Base-by-base conservation (phyloP, 1,284 basidiomycete genomes). In the Malassezia globosa region DNA sequence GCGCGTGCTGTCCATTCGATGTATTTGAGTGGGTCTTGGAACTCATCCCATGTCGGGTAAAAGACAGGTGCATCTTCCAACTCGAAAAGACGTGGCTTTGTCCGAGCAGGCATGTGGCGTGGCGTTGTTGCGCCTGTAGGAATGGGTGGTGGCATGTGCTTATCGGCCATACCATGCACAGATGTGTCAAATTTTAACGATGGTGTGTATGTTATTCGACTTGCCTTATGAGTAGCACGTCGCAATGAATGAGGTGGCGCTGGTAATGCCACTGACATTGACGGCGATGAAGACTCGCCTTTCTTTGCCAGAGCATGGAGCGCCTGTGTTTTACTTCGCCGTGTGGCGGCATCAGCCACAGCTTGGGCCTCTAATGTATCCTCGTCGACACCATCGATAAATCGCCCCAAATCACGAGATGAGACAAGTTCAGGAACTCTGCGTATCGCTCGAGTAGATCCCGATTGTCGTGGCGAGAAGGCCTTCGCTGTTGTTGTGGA, bases 11-110 rank as follows among this genome's bases (percentile, higher is more conserved):
- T 50, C 61, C 60, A 82, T 63, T 81, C 81, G 72, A 99, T 87
- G 75, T 95, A 99, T 43, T 80, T 79, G 82, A 96, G 84, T n/a
- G 92, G 89, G 75, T 96, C 87, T 61, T 79, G 80, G 74, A 92
- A 99, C 73, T 99, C 84, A 58, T 92, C 88, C 13, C 74, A 72
- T 0, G 84, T 85, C 11, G 94, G 94, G 71, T 83, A 83, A 72
- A 83, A 97, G 46, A 81, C 81, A 3, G 88, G 94, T 63, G 88
- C 94, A 66, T 96, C 86, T 55, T 83, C 78, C 42, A 97, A 77
- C 5, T 80, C 87, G 73, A 96, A 96, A 14, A 84, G 53, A 6
- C 67, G 57, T 14, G 58, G 51, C 25, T 53, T 41, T 3, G 56
- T 34, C 13, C 71, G 54, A 8, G 56, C 40, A n/a, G 63, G 58